A percentile compares a stretch with the other conserved stretches of the same genome.
Evolutionary conservation across 75 land plant species (phyloP).

Genomic region (Chamaecyparis obtusa): DNA sequence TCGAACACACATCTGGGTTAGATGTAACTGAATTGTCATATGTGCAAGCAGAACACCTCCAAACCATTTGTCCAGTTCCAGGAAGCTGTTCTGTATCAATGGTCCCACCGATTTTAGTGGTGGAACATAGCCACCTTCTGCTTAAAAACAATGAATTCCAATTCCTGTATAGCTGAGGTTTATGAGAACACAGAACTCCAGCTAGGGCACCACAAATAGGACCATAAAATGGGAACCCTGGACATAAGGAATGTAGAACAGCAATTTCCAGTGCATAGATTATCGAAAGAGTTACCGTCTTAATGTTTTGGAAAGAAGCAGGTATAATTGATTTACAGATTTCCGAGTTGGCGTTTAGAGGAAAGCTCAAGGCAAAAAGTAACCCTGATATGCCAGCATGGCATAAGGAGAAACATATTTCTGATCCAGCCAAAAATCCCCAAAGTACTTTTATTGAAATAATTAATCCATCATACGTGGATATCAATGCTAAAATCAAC

Average conservation of each 20-base stretch:
- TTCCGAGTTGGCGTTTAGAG: neutral
- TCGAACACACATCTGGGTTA: neutral
- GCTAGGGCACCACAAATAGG: neutral
- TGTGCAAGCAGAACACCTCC: constrained; percentile 4
- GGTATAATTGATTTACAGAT: neutral
- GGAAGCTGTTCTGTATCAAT: neutral
- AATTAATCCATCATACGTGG: neutral
- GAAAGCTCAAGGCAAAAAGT: neutral
- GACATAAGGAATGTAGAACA: neutral
- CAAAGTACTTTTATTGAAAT: neutral
- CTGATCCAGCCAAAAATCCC: neutral
- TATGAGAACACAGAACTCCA: neutral
- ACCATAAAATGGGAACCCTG: neutral
- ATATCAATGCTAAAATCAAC: neutral
- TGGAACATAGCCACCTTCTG: neutral
- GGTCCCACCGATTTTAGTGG: neutral
- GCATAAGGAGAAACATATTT: neutral
- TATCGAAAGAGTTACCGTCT: neutral
- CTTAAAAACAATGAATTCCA: constrained; percentile 1
- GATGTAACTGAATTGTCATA: neutral
- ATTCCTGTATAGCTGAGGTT: neutral
- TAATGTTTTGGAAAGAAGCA: neutral
- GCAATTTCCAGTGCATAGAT: neutral
- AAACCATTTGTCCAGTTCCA: constrained; percentile 4
- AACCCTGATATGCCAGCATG: neutral